phyloP scores from a whole-genome alignment of 495 filamentous ascomycete genomes.

The Neurospora sp. region DNA sequence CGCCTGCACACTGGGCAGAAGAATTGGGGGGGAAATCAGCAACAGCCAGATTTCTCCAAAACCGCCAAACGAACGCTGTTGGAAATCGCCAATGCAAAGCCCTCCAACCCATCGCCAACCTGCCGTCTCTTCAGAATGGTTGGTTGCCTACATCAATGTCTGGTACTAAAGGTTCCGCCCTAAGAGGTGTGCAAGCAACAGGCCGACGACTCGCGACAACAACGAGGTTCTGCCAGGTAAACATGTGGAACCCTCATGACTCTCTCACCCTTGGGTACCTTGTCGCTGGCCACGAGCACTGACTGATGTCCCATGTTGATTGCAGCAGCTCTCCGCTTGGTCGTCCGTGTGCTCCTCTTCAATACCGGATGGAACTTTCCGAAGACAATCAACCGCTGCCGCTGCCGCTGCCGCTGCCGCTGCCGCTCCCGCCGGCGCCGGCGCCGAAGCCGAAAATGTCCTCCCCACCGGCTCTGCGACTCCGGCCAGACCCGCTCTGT shows the following conservation, averaged over 20 bases:
- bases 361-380: not conserved
- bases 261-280: not conserved
- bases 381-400: not conserved
- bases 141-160: constrained; percentile 17
- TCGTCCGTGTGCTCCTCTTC: not conserved
- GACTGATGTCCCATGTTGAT: not conserved
- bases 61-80: not conserved
- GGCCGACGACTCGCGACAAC: not conserved
- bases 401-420: not conserved
- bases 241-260: not conserved
- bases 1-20: not conserved
- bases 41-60: not conserved
- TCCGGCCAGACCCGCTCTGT: constrained; percentile 15
- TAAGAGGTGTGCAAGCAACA: constrained; percentile 9
- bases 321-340: not conserved
- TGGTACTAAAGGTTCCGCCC: constrained; percentile 14
- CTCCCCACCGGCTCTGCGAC: constrained; percentile 5
- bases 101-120: not conserved
- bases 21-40: not conserved
- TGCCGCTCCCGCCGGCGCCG: not conserved
- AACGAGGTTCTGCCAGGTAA: not conserved
- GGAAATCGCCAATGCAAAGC: not conserved
- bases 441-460: not conserved
- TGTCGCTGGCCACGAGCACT: not conserved
- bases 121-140: not conserved